Percentiles rank a stretch among this genome's conserved stretches.
Evolutionary conservation across 2,329 filamentous ascomycete genomes (phyloP).

Genomic region (Chalaropsis thielavioides): DNA sequence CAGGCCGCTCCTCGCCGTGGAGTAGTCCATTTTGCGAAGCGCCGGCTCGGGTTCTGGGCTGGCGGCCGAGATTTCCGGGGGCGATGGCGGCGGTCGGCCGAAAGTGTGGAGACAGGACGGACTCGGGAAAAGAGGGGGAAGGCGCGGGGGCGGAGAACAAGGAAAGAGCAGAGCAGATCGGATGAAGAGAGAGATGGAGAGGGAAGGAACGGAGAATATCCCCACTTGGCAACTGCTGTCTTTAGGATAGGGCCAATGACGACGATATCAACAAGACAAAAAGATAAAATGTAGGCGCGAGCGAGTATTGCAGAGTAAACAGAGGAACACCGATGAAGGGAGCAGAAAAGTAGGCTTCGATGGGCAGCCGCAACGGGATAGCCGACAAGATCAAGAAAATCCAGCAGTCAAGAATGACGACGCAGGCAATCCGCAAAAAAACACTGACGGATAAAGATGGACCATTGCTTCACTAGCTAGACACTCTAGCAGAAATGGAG

Average conservation of each 20-base stretch:
- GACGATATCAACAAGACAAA: not conserved
- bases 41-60: too few species aligned
- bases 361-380: not conserved
- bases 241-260: not conserved
- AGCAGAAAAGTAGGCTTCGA: not conserved
- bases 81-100: not conserved
- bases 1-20: slow-evolving; percentile 24
- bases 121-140: not conserved
- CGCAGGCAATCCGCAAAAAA: not conserved
- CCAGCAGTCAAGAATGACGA: not conserved
- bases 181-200: not conserved
- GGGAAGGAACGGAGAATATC: not conserved
- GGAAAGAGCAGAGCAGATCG: not conserved
- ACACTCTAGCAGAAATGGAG: not conserved
- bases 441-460: not conserved
- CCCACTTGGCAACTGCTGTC: not conserved
- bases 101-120: not conserved
- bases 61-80: not conserved
- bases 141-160: not conserved
- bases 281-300: not conserved
- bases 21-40: not conserved
- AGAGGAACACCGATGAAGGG: not conserved
- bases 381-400: not conserved
- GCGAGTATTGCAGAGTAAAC: not conserved
- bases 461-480: not conserved